Evolutionary conservation across 169 alveolate genomes (phyloP).

Genomic region (Theileria equi): DNA sequence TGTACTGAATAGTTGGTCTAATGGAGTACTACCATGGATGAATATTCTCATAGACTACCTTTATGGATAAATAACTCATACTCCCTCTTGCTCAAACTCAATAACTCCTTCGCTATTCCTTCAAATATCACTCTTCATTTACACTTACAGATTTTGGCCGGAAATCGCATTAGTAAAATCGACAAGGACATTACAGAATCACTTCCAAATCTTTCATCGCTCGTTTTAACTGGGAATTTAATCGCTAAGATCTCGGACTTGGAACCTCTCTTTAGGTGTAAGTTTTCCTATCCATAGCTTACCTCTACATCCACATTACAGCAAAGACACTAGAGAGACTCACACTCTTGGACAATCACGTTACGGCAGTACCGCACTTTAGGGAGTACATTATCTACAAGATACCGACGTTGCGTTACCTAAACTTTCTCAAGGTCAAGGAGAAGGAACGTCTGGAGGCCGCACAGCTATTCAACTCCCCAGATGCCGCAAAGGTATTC

Average conservation of each 20-base stretch:
- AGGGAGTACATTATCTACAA: slow-evolving; percentile 65
- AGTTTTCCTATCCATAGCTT: not conserved
- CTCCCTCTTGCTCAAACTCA: not conserved
- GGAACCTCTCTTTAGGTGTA: slow-evolving; percentile 64
- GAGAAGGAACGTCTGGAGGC: slow-evolving; percentile 71
- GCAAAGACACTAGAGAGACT: slow-evolving; percentile 64
- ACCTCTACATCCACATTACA: slow-evolving; percentile 5
- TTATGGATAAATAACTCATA: not conserved
- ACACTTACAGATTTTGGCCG: slow-evolving; percentile 61
- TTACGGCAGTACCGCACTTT: slow-evolving; percentile 67
- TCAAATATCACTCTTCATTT: not conserved
- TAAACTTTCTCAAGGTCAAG: slow-evolving; percentile 70
- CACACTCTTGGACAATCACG: slow-evolving; percentile 63
- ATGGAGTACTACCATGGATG: too few relatives aligned
- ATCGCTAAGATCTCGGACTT: slow-evolving; percentile 63
- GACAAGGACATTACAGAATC: slow-evolving; percentile 64
- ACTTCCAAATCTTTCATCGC: slow-evolving; percentile 80
- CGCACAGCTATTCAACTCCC: slow-evolving; percentile 33
- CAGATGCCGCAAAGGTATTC: slow-evolving; percentile 34
- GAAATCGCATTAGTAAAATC: slow-evolving; percentile 76
- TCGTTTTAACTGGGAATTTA: slow-evolving; percentile 85
- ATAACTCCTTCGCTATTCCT: not conserved
- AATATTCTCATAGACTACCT: too few relatives aligned
- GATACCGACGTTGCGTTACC: slow-evolving; percentile 71
- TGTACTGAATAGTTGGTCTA: too few relatives aligned